Evolutionary conservation across 2,329 filamentous ascomycete species (phyloP).

Genomic region (Camptophora hylomeconis): DNA sequence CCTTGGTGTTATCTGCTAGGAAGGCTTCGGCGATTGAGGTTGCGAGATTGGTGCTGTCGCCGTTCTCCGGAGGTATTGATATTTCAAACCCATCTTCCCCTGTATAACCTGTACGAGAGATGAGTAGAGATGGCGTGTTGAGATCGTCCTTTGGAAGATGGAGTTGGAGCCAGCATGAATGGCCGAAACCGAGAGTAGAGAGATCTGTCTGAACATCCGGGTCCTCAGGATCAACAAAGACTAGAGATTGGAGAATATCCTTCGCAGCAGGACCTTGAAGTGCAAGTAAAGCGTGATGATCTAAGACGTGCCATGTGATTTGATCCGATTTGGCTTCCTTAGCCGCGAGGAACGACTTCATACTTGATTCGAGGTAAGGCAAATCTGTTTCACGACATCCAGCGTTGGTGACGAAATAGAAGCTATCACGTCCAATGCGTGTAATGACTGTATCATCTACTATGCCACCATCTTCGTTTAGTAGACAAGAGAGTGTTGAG

Average conservation of each 20-base stretch:
- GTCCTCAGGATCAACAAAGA: conserved; percentile 37
- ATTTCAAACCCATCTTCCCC: conserved; percentile 98
- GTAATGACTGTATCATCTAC: conserved; percentile 91
- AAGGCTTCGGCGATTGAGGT: conserved; percentile 52
- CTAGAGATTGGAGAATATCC: conserved; percentile 51
- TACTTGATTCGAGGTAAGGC: conserved; percentile 58
- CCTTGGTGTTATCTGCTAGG: conserved; percentile 48
- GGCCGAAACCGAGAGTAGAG: conserved; percentile 67
- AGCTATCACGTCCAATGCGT: conserved; percentile 56
- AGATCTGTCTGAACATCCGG: conserved; percentile 32
- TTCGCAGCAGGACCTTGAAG: conserved; percentile 74
- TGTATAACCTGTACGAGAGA: conserved; percentile 87
- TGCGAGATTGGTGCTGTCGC: conserved; percentile 34
- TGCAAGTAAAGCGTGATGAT: conserved; percentile 67
- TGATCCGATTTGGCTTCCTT: conserved; percentile 31
- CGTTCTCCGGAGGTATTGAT: conserved; percentile 58
- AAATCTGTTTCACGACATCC: conserved; percentile 82
- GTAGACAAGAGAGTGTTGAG: conserved; percentile 71
- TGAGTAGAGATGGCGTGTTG: conserved; percentile 45
- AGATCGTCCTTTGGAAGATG: conserved; percentile 42
- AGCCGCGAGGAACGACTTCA: conserved; percentile 45
- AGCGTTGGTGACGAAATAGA: conserved; percentile 93
- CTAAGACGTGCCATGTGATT: conserved; percentile 56
- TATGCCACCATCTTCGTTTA: conserved; percentile 80
- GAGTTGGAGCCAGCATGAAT: conserved; percentile 53